Conservation (phyloP, 2,329 filamentous ascomycete species). For the Dactylellina haptotyla region DNA sequence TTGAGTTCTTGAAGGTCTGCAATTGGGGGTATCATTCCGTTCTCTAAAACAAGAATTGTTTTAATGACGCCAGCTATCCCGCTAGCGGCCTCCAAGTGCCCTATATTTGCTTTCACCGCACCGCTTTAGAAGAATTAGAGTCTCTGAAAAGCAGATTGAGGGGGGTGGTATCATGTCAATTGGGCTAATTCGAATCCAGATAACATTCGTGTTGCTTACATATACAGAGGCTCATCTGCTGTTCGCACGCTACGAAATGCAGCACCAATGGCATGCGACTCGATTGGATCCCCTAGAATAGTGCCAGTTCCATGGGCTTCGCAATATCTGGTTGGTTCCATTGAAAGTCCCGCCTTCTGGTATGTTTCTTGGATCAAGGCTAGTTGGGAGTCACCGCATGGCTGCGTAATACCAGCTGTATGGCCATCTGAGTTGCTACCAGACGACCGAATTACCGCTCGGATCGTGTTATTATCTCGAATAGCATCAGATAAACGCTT, state of each 20-base stretch:
- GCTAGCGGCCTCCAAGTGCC: constrained; percentile 67
- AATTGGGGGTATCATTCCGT: constrained; percentile 63
- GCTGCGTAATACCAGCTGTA: constrained; percentile 69
- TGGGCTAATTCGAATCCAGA: too few species aligned
- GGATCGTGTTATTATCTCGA: constrained; percentile 68
- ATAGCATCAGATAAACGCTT: constrained; percentile 70
- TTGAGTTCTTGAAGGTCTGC: constrained; percentile 43
- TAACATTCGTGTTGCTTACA: constrained; percentile 54
- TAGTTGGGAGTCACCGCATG: constrained; percentile 64
- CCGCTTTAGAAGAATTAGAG: constrained; percentile 60
- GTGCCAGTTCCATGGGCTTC: constrained; percentile 72
- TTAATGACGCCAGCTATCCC: constrained; percentile 69
- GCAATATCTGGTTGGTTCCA: constrained; percentile 60
- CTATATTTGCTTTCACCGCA: constrained; percentile 68
- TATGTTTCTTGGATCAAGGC: constrained; percentile 65
- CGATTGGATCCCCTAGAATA: constrained; percentile 62
- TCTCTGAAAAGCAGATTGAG: too few species aligned
- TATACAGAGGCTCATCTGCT: constrained; percentile 11
- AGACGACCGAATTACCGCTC: constrained; percentile 67
- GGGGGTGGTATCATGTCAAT: constrained; percentile 63
- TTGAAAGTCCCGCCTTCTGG: constrained; percentile 59
- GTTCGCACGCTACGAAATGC: neutral
- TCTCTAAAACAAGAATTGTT: constrained; percentile 65
- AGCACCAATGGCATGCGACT: constrained; percentile 17
- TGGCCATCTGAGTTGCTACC: constrained; percentile 69